Conservation (phyloP, 1,284 basidiomycete species). For the Porodaedalea pini region DNA sequence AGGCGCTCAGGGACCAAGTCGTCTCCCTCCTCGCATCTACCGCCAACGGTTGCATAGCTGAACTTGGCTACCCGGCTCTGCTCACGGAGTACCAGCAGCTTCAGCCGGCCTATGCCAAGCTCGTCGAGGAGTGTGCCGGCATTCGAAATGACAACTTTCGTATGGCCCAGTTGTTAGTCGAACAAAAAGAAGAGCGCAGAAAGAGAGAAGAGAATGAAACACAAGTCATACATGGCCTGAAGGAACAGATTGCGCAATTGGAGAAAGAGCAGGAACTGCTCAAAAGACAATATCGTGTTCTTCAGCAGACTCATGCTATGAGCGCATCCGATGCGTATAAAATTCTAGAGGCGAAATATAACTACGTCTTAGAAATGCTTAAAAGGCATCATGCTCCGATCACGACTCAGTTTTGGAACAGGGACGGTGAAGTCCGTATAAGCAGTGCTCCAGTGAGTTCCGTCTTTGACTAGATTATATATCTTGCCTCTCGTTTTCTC, state of each 20-base stretch:
- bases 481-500: too few relatives aligned
- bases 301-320: background rate
- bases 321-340: background rate
- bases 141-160: background rate
- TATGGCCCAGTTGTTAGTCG: background rate
- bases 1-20: background rate
- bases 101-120: background rate
- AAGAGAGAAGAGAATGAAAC: background rate
- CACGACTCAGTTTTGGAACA: background rate
- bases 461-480: too few relatives aligned
- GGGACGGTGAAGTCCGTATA: background rate
- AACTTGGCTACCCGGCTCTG: slow-evolving; percentile 4
- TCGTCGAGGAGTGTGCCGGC: background rate
- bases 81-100: background rate
- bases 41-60: slow-evolving; percentile 13
- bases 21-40: slow-evolving; percentile 9
- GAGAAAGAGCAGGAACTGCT: background rate
- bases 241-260: background rate
- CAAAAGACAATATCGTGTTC: background rate
- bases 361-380: slow-evolving; percentile 4
- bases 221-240: background rate
- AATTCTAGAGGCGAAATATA: slow-evolving; percentile 4
- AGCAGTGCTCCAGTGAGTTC: too few relatives aligned
- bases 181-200: background rate
- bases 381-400: background rate